Evolutionary conservation across 116 monocot species (phyloP).

Genomic region (Zostera marina): DNA sequence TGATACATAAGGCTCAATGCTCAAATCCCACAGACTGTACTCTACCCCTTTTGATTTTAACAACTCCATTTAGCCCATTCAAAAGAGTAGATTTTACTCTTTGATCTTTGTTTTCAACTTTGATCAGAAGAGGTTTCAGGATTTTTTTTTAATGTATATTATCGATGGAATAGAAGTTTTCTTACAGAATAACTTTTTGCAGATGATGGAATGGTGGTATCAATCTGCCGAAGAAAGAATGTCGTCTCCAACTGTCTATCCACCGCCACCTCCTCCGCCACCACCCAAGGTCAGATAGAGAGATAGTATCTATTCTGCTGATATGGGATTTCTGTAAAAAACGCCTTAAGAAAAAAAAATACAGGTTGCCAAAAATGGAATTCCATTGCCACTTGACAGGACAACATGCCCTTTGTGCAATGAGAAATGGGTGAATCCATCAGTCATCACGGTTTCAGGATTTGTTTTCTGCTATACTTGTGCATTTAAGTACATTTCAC

Average conservation of each 20-base stretch:
- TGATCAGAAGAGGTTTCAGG: too few relatives aligned
- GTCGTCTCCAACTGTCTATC: constrained; percentile 93
- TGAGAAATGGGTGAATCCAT: constrained; percentile 75
- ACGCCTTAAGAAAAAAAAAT: background rate
- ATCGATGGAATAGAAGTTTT: background rate
- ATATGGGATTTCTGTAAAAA: background rate
- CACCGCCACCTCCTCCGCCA: constrained; percentile 84
- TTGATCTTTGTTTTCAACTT: too few relatives aligned
- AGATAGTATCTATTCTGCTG: background rate
- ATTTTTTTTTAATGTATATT: too few relatives aligned
- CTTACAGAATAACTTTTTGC: constrained; percentile 2
- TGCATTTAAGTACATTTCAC: constrained; percentile 75
- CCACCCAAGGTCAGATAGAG: constrained; percentile 47
- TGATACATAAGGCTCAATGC: too few relatives aligned
- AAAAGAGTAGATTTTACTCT: too few relatives aligned
- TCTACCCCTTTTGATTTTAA: too few relatives aligned
- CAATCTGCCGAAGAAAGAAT: constrained; percentile 97
- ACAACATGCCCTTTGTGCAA: constrained; percentile 77
- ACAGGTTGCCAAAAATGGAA: constrained; percentile 81
- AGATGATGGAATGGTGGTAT: constrained; percentile 99
- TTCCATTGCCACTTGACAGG: constrained; percentile 64
- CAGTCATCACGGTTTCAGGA: constrained; percentile 74
- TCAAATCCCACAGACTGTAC: too few relatives aligned
- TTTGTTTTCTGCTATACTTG: constrained; percentile 91
- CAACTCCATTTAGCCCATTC: too few relatives aligned